Evolutionary conservation across 257 asterid species (phyloP), one percentile per base, ranked within the genome.

Genomic region (Mitragyna speciosa): DNA sequence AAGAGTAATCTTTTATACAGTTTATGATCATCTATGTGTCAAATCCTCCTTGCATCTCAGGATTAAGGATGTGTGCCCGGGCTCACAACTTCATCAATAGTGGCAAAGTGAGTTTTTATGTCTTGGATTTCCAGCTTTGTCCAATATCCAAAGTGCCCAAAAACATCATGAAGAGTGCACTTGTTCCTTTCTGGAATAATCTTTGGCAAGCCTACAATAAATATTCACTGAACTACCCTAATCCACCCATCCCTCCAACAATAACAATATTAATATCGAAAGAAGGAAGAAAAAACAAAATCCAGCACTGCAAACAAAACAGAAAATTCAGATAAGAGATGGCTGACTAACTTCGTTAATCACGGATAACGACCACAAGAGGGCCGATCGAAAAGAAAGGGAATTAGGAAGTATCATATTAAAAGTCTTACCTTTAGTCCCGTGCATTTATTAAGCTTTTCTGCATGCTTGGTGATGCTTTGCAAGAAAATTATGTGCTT

Each of bases 401-500:
- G 41, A 36, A 4, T 36, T 4, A 36, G 4, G 4, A 36, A 36
- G 41, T 31, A 54, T 24, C 68, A 41, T 56, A 47, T 36, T 26
- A 20, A 65, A 19, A 12, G 16, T 36, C 65, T 76, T 85, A 93
- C 99, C 97, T 93, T 89, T 56, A 96, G 86, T 17, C 89, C 92
- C 4, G 89, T 86, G 85, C 98, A 92, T 78, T 86, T 92, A 28
- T 87, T 89, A 58, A 95, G 92, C 91, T 92, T 95, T 70, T 95
- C 99, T 33, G 93, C 93, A 86, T 93, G 97, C 87, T 88, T 91
- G 67, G 97, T 87, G 51, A 92, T 86, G 84, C 96, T 88, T 88
- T 93, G 99, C 95, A 92, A 83, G 84, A 89, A 95, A 73, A 91
- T 87, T 98, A 92, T 93, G 82, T 95, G 98, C 88, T 90, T 93